Base-by-base conservation (phyloP, 805 yeast species). In the Jamesozyma lodderae region DNA sequence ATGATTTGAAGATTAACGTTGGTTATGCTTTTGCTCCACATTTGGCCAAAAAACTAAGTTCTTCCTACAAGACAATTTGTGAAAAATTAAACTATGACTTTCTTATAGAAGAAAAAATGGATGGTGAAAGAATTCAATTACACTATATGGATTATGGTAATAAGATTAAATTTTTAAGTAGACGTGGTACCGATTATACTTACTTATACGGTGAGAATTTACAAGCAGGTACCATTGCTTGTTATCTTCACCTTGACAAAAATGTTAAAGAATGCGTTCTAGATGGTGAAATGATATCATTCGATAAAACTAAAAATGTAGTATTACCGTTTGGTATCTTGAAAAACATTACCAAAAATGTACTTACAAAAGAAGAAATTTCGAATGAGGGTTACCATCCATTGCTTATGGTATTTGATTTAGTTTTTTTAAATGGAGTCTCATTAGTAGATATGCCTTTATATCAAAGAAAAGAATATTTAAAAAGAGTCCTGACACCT, bases 251-350 rank as follows among this genome's bases (percentile, higher is more conserved):
- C 1, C 53, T 67, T 5, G 63, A 69, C 2, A 35, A 44, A 2
- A 51, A 52, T 20, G 70, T 70, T 3, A 52, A 51, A 31, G 63
- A 59, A 16, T 59, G 63, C 39, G 63, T 66, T 0, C 52, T 90
- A 4, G 98, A 90, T 61, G 96, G 97, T 0, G 98, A 90, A 59
- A 84, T 90, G 90, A 78, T 90, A 2, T 85, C 94, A 0, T 87
- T 76, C 70, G 95, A 88, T 58, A 73, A 75, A 37, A 64, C 59
- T 33, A 60, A 67, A 40, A 55, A 71, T 25, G 62, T 63, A 1
- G 67, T 85, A 4, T 62, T 87, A 17, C 94, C 96, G 0, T 85
- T 85, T 63, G 94, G 94, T 0, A 72, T 82, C 1, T 70, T 92
- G 21, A 82, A 83, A 53, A 68, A 81, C 4, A 72, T 83, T 13